These are phyloP conservation scores for Suhomyces terraborum DNA, from an alignment of 1,139 yeast genomes.

Conservation along the genomic window DNA sequence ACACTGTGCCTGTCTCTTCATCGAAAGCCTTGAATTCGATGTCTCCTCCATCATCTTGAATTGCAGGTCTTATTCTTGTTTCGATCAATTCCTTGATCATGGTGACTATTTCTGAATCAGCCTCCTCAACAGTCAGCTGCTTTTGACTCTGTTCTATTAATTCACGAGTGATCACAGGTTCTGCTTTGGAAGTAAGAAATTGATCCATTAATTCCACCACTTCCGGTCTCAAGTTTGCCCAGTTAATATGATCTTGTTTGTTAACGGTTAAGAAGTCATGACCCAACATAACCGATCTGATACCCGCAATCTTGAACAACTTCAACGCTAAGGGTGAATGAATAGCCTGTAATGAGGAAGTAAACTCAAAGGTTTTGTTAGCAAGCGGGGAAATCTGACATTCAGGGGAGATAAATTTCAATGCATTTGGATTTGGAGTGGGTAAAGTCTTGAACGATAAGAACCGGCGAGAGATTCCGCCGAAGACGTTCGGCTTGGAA, in stretches of 20 bases:
- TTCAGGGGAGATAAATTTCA: constrained; percentile 66
- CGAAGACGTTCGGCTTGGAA: constrained; percentile 3
- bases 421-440: constrained; percentile 91
- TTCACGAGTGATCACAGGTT: constrained; percentile 57
- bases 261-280: constrained; percentile 49
- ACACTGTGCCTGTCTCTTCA: constrained; percentile 68
- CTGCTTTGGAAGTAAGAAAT: constrained; percentile 37
- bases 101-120: constrained; percentile 54
- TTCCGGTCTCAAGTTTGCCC: constrained; percentile 51
- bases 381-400: constrained; percentile 63
- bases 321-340: constrained; percentile 82
- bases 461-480: constrained; percentile 21
- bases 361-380: constrained; percentile 60
- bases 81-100: constrained; percentile 64
- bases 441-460: constrained; percentile 47
- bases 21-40: constrained; percentile 71
- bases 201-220: constrained; percentile 43
- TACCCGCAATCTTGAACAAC: constrained; percentile 82
- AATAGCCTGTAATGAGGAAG: constrained; percentile 69
- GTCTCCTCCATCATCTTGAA: constrained; percentile 84
- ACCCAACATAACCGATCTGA: constrained; percentile 86
- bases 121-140: constrained; percentile 41
- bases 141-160: constrained; percentile 38
- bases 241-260: constrained; percentile 48
- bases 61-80: constrained; percentile 64